These are phyloP conservation scores for Orbilia brochopaga DNA, from an alignment of 2,329 filamentous ascomycete genomes.

Conservation along the genomic window DNA sequence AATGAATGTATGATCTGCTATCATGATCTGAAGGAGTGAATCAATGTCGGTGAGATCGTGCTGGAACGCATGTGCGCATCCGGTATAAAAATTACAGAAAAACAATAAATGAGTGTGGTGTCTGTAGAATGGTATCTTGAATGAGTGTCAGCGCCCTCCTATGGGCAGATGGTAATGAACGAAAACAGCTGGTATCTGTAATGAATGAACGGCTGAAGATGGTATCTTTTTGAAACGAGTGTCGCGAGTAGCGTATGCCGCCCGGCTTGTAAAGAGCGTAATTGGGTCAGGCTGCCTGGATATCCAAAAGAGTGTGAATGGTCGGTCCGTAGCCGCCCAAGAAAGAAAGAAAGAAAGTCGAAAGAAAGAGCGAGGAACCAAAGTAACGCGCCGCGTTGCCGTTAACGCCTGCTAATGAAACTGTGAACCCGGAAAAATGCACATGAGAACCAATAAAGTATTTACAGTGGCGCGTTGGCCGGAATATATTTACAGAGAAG, in stretches of 20 bases:
- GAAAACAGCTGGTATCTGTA: constrained; percentile 4
- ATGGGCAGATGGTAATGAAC: neutral
- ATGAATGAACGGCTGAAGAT: neutral
- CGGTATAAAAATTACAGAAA: neutral
- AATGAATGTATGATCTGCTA: no score
- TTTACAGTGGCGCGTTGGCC: no score
- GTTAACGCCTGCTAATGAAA: no score
- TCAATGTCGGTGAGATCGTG: no score
- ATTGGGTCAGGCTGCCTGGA: neutral
- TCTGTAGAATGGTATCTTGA: constrained; percentile 1
- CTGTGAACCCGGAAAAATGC: constrained; percentile 6
- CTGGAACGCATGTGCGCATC: no score
- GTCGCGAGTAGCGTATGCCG: neutral
- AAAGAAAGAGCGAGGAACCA: constrained; percentile 4
- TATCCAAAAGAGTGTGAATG: constrained; percentile 6
- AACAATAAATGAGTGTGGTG: neutral
- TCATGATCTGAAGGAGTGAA: no score
- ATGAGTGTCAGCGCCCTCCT: neutral
- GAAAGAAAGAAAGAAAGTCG: neutral
- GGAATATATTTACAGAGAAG: constrained; percentile 2
- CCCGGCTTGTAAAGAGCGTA: constrained; percentile 5
- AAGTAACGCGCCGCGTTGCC: no score
- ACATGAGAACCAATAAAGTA: neutral
- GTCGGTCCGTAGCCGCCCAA: neutral
- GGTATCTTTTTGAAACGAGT: constrained; percentile 7